Base-by-base conservation (phyloP, 768 basidiomycete genomes). In the Pilatotrama ljubarskyi region DNA sequence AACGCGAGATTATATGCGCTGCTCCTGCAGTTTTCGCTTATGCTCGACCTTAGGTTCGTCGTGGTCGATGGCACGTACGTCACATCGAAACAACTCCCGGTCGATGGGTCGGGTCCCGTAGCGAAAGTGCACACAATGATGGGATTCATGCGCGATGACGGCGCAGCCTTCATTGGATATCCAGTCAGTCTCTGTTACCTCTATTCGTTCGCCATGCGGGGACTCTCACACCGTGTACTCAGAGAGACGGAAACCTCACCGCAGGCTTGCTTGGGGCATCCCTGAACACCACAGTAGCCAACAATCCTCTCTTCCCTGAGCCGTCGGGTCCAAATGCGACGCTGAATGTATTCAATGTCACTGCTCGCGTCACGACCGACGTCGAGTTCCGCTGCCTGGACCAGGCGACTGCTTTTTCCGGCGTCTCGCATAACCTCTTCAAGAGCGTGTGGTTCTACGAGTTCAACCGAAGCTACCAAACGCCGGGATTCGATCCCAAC, bases 131-230 rank as follows among this genome's bases (percentile, higher is more conserved):
- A 79, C 55, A 74, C 78, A 40, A 74, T 84, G 59, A 78, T 79
- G 60, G 82, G 82, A 1, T 78, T 76, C 74, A 81, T 81, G 78
- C 70, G 77, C 18, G 80, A 80, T 58, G 82, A 83, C 63, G 82
- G 81, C 0, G 72, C 78, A 0, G 76, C 79, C 40, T 80, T 83
- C 63, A 72, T 78, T 29, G 74, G 76, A 1, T 75, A 73, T 52
- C 77, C 79, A 9, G 67, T 70, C 22, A 25, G 64, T 25, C 6
- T 40, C 8, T 14, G 17, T 6, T 0, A 15, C 51, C 6, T 18
- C 13, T 11, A 5, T 35, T 17, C 2, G 2, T 36, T n/a, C n/a
- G n/a, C n/a, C n/a, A n/a, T n/a, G n/a, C 6, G 22, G 17, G 9
- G 6, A 38, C 9, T n/a, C 57, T 59, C 10, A 64, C n/a, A 2